phyloP scores from a whole-genome alignment of 164 flowering plant species.

The Stephania japonica region DNA sequence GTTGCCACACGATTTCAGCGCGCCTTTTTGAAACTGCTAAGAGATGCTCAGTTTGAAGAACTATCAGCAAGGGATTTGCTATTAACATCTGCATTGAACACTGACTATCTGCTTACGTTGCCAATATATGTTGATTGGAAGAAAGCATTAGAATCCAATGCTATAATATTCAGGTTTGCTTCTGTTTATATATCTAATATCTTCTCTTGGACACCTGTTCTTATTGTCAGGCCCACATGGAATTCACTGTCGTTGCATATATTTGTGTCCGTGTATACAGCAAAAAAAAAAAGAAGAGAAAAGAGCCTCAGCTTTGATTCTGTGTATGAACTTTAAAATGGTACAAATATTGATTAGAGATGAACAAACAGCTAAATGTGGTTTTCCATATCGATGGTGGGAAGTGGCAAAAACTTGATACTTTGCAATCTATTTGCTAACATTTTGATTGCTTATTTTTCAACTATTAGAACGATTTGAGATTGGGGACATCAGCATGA shows the following conservation, averaged over 20 bases:
- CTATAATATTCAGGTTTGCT: conserved; percentile 78
- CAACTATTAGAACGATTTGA: no score
- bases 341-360: no score
- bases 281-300: no score
- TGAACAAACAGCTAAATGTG: no score
- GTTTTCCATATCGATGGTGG: no score
- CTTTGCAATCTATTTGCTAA: no score
- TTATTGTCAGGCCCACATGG: neutral
- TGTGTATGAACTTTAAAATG: no score
- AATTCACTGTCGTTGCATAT: neutral
- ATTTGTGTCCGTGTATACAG: no score
- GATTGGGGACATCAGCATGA: no score
- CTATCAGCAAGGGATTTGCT: conserved; percentile 76
- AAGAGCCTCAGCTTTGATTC: no score
- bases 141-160: conserved; percentile 79
- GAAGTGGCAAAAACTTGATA: no score
- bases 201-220: neutral
- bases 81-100: conserved; percentile 79
- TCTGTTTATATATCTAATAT: neutral
- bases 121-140: conserved; percentile 95
- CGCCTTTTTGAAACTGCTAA: conserved; percentile 73
- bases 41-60: conserved; percentile 87
- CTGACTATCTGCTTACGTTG: conserved; percentile 90
- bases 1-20: conserved; percentile 81
- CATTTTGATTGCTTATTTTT: no score